Conservation (phyloP, 495 filamentous ascomycete species). For the Pseudoneurospora amorphoporcata region DNA sequence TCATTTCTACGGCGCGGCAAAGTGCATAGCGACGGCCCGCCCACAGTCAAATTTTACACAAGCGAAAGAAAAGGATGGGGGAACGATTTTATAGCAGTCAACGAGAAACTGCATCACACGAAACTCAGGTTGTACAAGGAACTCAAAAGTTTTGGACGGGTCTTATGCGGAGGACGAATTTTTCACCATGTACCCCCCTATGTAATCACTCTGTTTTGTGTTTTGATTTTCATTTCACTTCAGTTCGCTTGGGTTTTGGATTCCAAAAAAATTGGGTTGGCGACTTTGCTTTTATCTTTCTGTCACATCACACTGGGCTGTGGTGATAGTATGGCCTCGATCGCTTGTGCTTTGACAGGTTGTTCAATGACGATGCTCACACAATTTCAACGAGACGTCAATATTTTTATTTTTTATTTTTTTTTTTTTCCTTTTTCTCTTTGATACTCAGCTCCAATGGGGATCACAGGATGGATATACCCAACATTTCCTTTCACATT, state of each 20-base stretch:
- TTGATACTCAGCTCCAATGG: constrained; percentile 2
- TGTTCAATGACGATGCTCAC: constrained; percentile 9
- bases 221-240: not conserved
- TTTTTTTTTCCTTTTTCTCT: constrained; percentile 8
- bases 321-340: constrained; percentile 2
- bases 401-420: constrained; percentile 10
- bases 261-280: not conserved
- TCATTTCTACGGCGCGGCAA: not conserved
- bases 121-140: constrained; percentile 3
- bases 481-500: constrained; percentile 11
- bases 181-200: not conserved
- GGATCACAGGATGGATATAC: constrained; percentile 29
- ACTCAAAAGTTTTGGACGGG: constrained; percentile 5
- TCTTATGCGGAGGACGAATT: not conserved
- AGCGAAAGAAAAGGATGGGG: not conserved
- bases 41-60: not conserved
- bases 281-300: not conserved
- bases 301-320: not conserved
- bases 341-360: constrained; percentile 4
- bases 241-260: not conserved
- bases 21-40: not conserved
- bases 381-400: constrained; percentile 12
- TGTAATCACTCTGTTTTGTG: not conserved
- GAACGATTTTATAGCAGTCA: not conserved
- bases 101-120: not conserved